These are phyloP conservation scores for Fusarium keratoplasticum DNA, from an alignment of 2,329 filamentous ascomycete genomes.

Conservation along the genomic window DNA sequence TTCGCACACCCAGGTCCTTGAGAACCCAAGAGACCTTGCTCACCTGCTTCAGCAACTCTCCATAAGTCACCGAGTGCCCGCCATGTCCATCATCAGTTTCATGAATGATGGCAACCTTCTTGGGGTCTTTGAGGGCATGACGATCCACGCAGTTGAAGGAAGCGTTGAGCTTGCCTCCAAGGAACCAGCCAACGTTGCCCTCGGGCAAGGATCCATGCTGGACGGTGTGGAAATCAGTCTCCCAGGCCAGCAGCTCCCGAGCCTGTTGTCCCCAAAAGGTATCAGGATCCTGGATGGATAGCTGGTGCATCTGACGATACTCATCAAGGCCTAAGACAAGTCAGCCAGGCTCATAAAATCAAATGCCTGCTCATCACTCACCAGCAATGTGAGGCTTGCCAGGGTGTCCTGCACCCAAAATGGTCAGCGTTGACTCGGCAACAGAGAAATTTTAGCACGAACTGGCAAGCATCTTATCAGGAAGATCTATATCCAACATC, in stretches of 20 bases:
- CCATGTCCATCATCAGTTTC: slow-evolving; percentile 91
- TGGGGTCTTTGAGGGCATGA: slow-evolving; percentile 88
- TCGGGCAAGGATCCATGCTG: slow-evolving; percentile 76
- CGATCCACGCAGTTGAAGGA: slow-evolving; percentile 96
- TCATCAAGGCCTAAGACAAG: slow-evolving; percentile 64
- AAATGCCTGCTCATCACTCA: slow-evolving; percentile 1
- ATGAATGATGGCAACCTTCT: slow-evolving; percentile 94
- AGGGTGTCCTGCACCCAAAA: slow-evolving; percentile 26
- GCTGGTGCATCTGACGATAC: slow-evolving; percentile 71
- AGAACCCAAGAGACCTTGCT: slow-evolving; percentile 84
- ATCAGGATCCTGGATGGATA: slow-evolving; percentile 87
- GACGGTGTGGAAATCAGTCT: slow-evolving; percentile 88
- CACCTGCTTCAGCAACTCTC: slow-evolving; percentile 89
- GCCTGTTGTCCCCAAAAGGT: slow-evolving; percentile 88
- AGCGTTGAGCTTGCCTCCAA: slow-evolving; percentile 89
- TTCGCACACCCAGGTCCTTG: slow-evolving; percentile 91
- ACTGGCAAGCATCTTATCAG: slow-evolving; percentile 38
- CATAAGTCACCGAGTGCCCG: slow-evolving; percentile 86
- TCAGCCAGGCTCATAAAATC: neutral
- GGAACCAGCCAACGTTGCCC: slow-evolving; percentile 91
- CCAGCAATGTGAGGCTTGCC: slow-evolving; percentile 35
- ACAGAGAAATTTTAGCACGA: slow-evolving; percentile 8
- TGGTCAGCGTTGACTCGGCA: slow-evolving; percentile 9
- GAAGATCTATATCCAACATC: slow-evolving; percentile 18
- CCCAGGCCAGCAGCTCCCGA: slow-evolving; percentile 88